Evolutionary conservation across 306 rosid genomes (phyloP).

Genomic region (Crotalaria pallida): DNA sequence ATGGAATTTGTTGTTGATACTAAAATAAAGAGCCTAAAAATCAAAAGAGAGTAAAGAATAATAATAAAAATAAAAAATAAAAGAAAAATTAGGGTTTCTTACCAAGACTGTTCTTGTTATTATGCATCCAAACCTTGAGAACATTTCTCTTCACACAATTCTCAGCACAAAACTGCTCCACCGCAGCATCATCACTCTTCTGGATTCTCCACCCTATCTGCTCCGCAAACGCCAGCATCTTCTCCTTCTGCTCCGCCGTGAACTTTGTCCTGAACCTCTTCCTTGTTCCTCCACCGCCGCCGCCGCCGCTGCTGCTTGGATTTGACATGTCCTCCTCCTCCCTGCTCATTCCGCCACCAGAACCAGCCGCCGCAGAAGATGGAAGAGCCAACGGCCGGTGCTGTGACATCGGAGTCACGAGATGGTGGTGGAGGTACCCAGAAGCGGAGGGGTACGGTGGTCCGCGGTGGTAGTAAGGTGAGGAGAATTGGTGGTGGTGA

Average conservation of each 20-base stretch:
- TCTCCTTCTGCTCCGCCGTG: slow-evolving; percentile 75
- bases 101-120: slow-evolving; percentile 88
- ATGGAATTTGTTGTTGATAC: background rate
- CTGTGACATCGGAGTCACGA: slow-evolving; percentile 28
- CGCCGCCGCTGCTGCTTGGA: slow-evolving; percentile 77
- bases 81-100: slow-evolving; percentile 62
- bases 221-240: slow-evolving; percentile 77
- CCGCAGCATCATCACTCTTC: slow-evolving; percentile 75
- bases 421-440: slow-evolving; percentile 56
- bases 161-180: slow-evolving; percentile 67
- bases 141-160: slow-evolving; percentile 59
- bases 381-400: slow-evolving; percentile 56
- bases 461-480: slow-evolving; percentile 40
- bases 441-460: slow-evolving; percentile 24
- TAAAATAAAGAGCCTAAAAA: background rate
- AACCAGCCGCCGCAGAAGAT: slow-evolving; percentile 3
- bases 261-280: slow-evolving; percentile 73
- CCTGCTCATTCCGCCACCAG: slow-evolving; percentile 47
- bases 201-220: slow-evolving; percentile 82
- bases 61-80: too few relatives aligned
- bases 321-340: slow-evolving; percentile 73
- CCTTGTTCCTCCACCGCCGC: slow-evolving; percentile 36
- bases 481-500: slow-evolving; percentile 35
- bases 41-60: background rate
- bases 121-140: slow-evolving; percentile 96